Evolutionary conservation across 495 filamentous ascomycete species (phyloP).

Genomic region (Aspergillus baeticus): DNA sequence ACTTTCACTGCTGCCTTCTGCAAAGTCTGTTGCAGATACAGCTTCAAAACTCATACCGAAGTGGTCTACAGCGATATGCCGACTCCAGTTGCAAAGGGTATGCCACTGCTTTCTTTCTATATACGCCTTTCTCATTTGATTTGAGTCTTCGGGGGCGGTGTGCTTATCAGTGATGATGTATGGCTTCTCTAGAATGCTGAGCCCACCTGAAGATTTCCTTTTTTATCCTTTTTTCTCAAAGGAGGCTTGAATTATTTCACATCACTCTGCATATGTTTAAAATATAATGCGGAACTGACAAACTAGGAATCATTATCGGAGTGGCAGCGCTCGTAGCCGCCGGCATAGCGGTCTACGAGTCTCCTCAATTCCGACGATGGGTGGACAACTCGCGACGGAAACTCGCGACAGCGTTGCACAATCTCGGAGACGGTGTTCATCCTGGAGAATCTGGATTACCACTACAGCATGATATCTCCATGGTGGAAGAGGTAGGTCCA

Average conservation of each 20-base stretch:
- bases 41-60: background rate
- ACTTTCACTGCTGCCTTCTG: slow-evolving; percentile 10
- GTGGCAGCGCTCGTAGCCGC: slow-evolving; percentile 75
- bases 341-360: slow-evolving; percentile 83
- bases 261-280: background rate
- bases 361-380: slow-evolving; percentile 74
- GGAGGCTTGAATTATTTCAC: background rate
- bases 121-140: background rate
- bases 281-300: background rate
- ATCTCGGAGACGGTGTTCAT: slow-evolving; percentile 72
- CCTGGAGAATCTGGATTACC: slow-evolving; percentile 39
- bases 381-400: slow-evolving; percentile 73
- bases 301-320: slow-evolving; percentile 72
- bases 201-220: background rate
- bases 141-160: slow-evolving; percentile 23
- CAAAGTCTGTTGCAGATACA: background rate
- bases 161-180: slow-evolving; percentile 38
- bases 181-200: background rate
- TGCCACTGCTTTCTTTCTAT: slow-evolving; percentile 15
- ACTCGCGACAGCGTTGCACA: slow-evolving; percentile 74
- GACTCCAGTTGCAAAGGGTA: slow-evolving; percentile 55
- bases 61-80: slow-evolving; percentile 37
- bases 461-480: slow-evolving; percentile 45
- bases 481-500: slow-evolving; percentile 55
- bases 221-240: too few relatives aligned